Evolutionary conservation across 1,284 basidiomycete genomes (phyloP).

Genomic region (Naganishia cerealis): DNA sequence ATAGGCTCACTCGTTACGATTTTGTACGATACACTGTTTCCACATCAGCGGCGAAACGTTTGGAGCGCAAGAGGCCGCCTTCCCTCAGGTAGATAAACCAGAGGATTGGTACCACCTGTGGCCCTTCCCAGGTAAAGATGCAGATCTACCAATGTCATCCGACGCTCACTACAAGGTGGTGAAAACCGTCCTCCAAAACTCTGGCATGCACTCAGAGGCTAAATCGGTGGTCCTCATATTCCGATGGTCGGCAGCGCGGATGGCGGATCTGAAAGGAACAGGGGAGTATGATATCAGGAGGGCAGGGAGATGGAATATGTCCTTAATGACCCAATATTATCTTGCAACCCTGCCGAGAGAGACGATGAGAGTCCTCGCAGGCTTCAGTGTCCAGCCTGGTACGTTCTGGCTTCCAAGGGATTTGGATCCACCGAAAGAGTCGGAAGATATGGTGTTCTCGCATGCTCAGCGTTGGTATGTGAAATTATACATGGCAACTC

Average conservation of each 20-base stretch:
- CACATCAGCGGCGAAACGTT: not conserved
- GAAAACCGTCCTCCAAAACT: not conserved
- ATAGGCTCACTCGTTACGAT: too few species aligned
- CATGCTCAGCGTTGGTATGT: not conserved
- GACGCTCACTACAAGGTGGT: too few species aligned
- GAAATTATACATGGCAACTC: too few species aligned
- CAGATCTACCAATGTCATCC: not conserved
- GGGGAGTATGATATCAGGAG: conserved; percentile 1
- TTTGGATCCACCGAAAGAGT: conserved; percentile 1
- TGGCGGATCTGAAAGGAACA: conserved; percentile 7
- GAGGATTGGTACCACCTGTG: not conserved
- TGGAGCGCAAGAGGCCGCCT: too few species aligned
- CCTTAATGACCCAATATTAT: conserved; percentile 9
- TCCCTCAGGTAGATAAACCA: not conserved
- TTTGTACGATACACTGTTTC: not conserved
- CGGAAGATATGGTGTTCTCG: not conserved
- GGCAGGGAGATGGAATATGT: too few species aligned
- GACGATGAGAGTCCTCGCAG: conserved; percentile 13
- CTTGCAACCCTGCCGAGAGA: conserved; percentile 1
- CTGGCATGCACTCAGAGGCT: not conserved
- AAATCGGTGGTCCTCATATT: conserved; percentile 1
- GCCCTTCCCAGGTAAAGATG: not conserved
- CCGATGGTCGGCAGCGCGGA: conserved; percentile 1
- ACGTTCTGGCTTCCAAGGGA: conserved; percentile 8
- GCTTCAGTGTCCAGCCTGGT: conserved; percentile 2